Evolutionary conservation across 192 early-diverging fungal genomes (phyloP).

Genomic region (Coemansia sp.): DNA sequence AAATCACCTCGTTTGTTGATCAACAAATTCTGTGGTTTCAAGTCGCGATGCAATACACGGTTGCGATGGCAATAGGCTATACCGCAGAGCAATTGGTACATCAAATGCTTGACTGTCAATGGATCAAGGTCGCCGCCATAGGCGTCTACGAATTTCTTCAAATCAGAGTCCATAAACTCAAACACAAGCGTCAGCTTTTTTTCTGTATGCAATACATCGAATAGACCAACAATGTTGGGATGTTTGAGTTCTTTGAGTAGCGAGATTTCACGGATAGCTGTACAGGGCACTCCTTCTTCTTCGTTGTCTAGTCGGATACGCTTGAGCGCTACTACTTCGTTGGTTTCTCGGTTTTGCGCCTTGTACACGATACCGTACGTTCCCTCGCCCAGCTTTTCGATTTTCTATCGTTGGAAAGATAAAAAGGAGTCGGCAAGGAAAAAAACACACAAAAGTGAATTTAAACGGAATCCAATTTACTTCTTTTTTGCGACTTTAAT

Average conservation of each 20-base stretch:
- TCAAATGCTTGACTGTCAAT: conserved; percentile 86
- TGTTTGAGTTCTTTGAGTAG: conserved; percentile 80
- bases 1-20: conserved; percentile 91
- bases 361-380: conserved; percentile 99
- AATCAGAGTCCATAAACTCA: conserved; percentile 97
- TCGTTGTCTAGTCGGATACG: conserved; percentile 87
- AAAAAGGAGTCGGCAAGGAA: not conserved
- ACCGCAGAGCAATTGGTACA: conserved; percentile 96
- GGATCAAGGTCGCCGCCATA: conserved; percentile 77
- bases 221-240: conserved; percentile 71
- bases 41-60: conserved; percentile 89
- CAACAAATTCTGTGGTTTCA: conserved; percentile 88
- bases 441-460: not conserved
- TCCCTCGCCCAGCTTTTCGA: conserved; percentile 96
- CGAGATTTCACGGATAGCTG: conserved; percentile 79
- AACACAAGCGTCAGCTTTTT: conserved; percentile 98
- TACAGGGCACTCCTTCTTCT: conserved; percentile 77
- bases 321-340: conserved; percentile 97
- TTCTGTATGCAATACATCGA: conserved; percentile 97
- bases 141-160: conserved; percentile 97
- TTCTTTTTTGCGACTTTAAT: too few relatives aligned
- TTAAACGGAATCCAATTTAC: not conserved
- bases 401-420: conserved; percentile 77
- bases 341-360: conserved; percentile 91
- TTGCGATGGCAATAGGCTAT: conserved; percentile 98